Evolutionary conservation across 2,329 filamentous ascomycete species (phyloP).

Genomic region (Aspergillus novoparasiticus): DNA sequence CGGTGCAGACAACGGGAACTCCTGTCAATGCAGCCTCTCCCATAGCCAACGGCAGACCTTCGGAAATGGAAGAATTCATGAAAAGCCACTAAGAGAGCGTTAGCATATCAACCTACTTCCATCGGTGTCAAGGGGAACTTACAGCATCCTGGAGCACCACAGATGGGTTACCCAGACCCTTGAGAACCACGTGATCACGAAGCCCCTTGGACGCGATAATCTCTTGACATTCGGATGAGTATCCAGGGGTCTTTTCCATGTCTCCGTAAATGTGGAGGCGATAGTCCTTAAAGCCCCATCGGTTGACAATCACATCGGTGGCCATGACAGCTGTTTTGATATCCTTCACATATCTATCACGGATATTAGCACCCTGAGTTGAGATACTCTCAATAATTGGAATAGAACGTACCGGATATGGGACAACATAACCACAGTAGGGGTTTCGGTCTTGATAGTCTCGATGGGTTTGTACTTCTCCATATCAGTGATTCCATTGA

Average conservation of each 20-base stretch:
- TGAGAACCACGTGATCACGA: slow-evolving; percentile 52
- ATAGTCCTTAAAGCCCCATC: slow-evolving; percentile 67
- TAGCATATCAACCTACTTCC: neutral
- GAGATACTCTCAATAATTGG: neutral
- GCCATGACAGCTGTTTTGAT: slow-evolving; percentile 66
- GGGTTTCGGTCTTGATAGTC: slow-evolving; percentile 59
- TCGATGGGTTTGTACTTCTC: slow-evolving; percentile 63
- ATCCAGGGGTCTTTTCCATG: slow-evolving; percentile 64
- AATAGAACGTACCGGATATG: slow-evolving; percentile 48
- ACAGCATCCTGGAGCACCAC: slow-evolving; percentile 56
- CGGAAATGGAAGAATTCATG: slow-evolving; percentile 50
- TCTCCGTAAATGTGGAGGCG: slow-evolving; percentile 65
- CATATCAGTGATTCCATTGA: slow-evolving; percentile 68
- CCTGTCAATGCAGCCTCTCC: slow-evolving; percentile 51
- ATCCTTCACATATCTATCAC: slow-evolving; percentile 50
- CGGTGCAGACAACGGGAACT: slow-evolving; percentile 47
- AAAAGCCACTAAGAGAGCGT: slow-evolving; percentile 51
- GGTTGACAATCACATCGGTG: slow-evolving; percentile 66
- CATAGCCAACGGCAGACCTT: slow-evolving; percentile 48
- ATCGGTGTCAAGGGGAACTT: neutral
- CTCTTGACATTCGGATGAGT: slow-evolving; percentile 61
- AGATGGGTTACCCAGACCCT: slow-evolving; percentile 59
- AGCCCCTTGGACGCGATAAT: slow-evolving; percentile 59
- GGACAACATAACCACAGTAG: slow-evolving; percentile 67
- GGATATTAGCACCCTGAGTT: neutral